Evolutionary conservation across 2,329 filamentous ascomycete species (phyloP).

Genomic region (Orbilia blumenaviensis): DNA sequence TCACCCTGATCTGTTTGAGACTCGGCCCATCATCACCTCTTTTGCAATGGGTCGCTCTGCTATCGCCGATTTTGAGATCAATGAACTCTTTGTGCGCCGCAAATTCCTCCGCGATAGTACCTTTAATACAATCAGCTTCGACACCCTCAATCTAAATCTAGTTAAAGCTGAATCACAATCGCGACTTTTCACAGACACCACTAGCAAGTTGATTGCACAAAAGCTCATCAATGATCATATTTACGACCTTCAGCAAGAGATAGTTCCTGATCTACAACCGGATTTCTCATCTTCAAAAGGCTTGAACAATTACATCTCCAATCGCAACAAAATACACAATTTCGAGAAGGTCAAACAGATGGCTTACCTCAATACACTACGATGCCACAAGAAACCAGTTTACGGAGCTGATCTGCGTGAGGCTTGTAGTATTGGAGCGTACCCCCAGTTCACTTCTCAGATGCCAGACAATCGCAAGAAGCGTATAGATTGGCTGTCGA

Average conservation of each 20-base stretch:
- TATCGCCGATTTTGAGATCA: slow-evolving; percentile 75
- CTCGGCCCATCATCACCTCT: slow-evolving; percentile 93
- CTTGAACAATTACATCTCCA: slow-evolving; percentile 77
- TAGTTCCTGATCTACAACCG: slow-evolving; percentile 60
- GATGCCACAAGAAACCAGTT: slow-evolving; percentile 80
- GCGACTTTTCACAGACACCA: slow-evolving; percentile 39
- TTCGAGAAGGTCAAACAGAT: slow-evolving; percentile 83
- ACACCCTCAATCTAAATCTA: slow-evolving; percentile 76
- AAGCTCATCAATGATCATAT: slow-evolving; percentile 55
- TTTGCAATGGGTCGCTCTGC: slow-evolving; percentile 89
- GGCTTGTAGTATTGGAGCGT: slow-evolving; percentile 71
- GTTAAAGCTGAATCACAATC: slow-evolving; percentile 63
- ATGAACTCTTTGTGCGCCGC: slow-evolving; percentile 74
- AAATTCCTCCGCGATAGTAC: slow-evolving; percentile 69
- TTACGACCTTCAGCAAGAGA: slow-evolving; percentile 38
- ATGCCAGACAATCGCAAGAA: slow-evolving; percentile 60
- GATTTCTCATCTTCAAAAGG: slow-evolving; percentile 55
- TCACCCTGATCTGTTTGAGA: slow-evolving; percentile 95
- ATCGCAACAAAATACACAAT: slow-evolving; percentile 72
- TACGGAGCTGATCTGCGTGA: slow-evolving; percentile 84
- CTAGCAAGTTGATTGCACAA: slow-evolving; percentile 53
- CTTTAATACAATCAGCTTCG: slow-evolving; percentile 73
- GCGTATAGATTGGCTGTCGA: slow-evolving; percentile 78
- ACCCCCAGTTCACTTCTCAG: slow-evolving; percentile 61
- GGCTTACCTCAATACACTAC: slow-evolving; percentile 80